These are phyloP conservation scores for Colletotrichum sp. DNA, from an alignment of 2,329 filamentous ascomycete genomes.

Conservation along the genomic window DNA sequence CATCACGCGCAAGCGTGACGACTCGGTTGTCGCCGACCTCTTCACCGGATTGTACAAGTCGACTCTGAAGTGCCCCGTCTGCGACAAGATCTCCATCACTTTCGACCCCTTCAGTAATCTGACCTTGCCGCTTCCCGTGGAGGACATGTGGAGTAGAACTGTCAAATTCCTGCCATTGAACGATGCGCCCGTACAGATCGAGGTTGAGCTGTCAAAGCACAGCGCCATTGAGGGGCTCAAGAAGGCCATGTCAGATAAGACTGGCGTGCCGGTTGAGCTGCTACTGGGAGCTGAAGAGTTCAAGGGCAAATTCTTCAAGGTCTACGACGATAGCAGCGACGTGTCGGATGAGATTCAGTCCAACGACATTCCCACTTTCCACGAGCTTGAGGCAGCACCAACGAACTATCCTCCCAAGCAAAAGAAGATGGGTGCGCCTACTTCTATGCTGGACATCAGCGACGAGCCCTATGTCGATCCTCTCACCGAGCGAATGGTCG, in stretches of 20 bases:
- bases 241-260: slow-evolving; percentile 69
- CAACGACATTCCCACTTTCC: slow-evolving; percentile 70
- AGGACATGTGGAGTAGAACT: slow-evolving; percentile 77
- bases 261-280: slow-evolving; percentile 66
- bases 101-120: slow-evolving; percentile 98
- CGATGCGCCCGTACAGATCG: slow-evolving; percentile 71
- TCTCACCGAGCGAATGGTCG: slow-evolving; percentile 68
- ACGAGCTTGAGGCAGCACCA: slow-evolving; percentile 79
- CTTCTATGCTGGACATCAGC: slow-evolving; percentile 55
- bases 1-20: slow-evolving; percentile 90
- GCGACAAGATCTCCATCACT: slow-evolving; percentile 95
- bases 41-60: slow-evolving; percentile 99
- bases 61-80: slow-evolving; percentile 88
- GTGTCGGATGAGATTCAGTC: slow-evolving; percentile 74
- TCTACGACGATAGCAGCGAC: slow-evolving; percentile 71
- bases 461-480: slow-evolving; percentile 50
- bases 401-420: slow-evolving; percentile 74
- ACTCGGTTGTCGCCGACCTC: slow-evolving; percentile 92
- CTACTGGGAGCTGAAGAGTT: slow-evolving; percentile 86
- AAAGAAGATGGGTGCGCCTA: slow-evolving; percentile 40
- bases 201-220: slow-evolving; percentile 81
- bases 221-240: slow-evolving; percentile 72
- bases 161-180: slow-evolving; percentile 81
- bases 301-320: slow-evolving; percentile 83
- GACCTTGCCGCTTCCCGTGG: slow-evolving; percentile 86